Conservation (phyloP, 2,329 filamentous ascomycete species). For the Xenoacremonium recifei region DNA sequence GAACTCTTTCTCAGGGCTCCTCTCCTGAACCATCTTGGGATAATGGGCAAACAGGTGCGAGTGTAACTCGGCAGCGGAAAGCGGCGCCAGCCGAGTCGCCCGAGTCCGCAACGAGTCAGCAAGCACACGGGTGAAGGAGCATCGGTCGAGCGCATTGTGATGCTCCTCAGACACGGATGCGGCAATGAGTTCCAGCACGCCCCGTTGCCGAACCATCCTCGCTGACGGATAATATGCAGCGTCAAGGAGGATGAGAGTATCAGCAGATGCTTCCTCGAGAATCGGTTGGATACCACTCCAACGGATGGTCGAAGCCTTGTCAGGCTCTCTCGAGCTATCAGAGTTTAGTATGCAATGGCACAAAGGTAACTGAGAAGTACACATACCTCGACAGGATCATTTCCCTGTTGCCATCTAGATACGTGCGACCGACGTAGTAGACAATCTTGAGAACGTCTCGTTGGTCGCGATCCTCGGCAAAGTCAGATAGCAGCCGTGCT, state of each 20-base stretch:
- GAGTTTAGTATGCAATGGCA: neutral
- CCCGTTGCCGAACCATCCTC: slow-evolving; percentile 49
- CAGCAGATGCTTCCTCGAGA: slow-evolving; percentile 54
- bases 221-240: slow-evolving; percentile 56
- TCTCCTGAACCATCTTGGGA: slow-evolving; percentile 51
- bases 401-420: slow-evolving; percentile 53
- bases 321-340: slow-evolving; percentile 45
- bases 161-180: slow-evolving; percentile 55
- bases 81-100: slow-evolving; percentile 41
- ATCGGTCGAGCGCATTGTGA: slow-evolving; percentile 44
- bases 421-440: slow-evolving; percentile 56
- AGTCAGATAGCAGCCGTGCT: slow-evolving; percentile 48
- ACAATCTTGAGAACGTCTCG: slow-evolving; percentile 58
- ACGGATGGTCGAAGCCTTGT: slow-evolving; percentile 46
- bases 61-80: slow-evolving; percentile 55
- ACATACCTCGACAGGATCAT: slow-evolving; percentile 57
- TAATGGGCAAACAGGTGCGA: slow-evolving; percentile 52
- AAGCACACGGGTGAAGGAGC: slow-evolving; percentile 51
- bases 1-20: slow-evolving; percentile 44
- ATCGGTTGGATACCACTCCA: slow-evolving; percentile 58
- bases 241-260: slow-evolving; percentile 59
- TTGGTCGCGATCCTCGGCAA: slow-evolving; percentile 52
- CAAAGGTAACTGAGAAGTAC: neutral
- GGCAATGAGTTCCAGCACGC: slow-evolving; percentile 56
- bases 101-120: slow-evolving; percentile 49